Percentiles rank a stretch among this genome's conserved stretches.
These are phyloP conservation scores for Calycina herbarum DNA, from an alignment of 2,329 filamentous ascomycete species.

Conservation along the genomic window DNA sequence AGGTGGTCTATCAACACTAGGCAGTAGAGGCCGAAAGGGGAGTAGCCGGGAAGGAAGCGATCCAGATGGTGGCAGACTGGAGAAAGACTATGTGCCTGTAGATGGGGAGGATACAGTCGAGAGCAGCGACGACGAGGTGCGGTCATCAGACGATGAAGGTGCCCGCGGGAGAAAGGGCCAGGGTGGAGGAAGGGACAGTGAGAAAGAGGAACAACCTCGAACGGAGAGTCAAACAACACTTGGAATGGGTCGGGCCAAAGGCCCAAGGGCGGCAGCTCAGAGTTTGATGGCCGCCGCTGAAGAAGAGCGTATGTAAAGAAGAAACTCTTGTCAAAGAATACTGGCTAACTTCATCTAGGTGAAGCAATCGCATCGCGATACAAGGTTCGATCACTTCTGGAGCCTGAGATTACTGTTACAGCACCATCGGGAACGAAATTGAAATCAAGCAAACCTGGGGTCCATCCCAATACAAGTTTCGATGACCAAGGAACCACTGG, in stretches of 20 bases:
- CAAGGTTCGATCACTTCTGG: constrained; percentile 40
- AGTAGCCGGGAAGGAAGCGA: constrained; percentile 25
- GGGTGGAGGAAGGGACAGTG: constrained; percentile 34
- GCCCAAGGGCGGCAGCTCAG: constrained; percentile 46
- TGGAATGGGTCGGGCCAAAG: constrained; percentile 39
- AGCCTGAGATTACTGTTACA: constrained; percentile 66
- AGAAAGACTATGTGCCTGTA: constrained; percentile 34
- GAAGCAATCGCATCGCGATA: constrained; percentile 30
- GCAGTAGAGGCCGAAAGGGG: constrained; percentile 29
- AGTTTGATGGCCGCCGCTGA: constrained; percentile 74
- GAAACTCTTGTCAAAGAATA: neutral
- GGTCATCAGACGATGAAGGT: constrained; percentile 65
- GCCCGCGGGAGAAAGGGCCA: constrained; percentile 58
- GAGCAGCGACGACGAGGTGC: constrained; percentile 40
- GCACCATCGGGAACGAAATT: constrained; percentile 61
- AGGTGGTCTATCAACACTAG: constrained; percentile 57
- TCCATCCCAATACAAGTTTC: constrained; percentile 84
- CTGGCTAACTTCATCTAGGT: constrained; percentile 20
- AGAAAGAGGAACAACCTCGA: constrained; percentile 32
- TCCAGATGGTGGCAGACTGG: constrained; percentile 25
- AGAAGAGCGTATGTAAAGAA: constrained; percentile 63
- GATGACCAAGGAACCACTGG: constrained; percentile 55
- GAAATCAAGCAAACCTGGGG: constrained; percentile 54
- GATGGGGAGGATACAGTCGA: constrained; percentile 32
- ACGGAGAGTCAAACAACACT: constrained; percentile 37